Base-by-base conservation (phyloP, 805 yeast genomes). In the Candida odintsovae region DNA sequence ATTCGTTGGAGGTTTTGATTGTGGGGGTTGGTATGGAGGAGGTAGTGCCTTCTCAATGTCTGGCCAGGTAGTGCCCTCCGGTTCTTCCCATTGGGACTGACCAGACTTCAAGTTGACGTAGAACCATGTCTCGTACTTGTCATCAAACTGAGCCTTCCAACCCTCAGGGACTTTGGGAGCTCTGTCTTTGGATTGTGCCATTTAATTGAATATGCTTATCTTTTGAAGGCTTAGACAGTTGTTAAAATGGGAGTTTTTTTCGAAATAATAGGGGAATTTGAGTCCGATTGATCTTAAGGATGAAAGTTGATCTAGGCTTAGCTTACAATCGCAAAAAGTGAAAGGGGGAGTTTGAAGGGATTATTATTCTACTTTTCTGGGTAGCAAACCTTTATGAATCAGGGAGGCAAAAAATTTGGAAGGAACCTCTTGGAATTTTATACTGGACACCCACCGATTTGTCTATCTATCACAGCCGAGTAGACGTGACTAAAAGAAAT, bases 21-120 rank as follows among this genome's bases (percentile, higher is more conserved):
- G 31, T 13, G 31, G 31, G 13, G 49, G 41, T 61, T 62, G 50
- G 50, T 65, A 58, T 38, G 66, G 63, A 2, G 78, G 78, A 9
- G 83, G 82, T 2, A 72, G 70, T 3, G 58, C 64, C 13, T 41
- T 25, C 2, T 46, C 22, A 4, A 51, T 45, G 8, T 53, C 42
- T 10, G 68, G 64, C 61, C 76, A 75, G 2, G 54, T 61, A 0
- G 87, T 78, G 1, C 84, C 84, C 11, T 50, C 48, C 15, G 97
- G 97, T 13, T 82, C 79, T 44, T 87, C 96, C 98, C 98, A 92
- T 64, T 90, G 97, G 0, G 96, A 87, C 54, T 78, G 70, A 49
- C 86, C 83, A 13, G 87, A 77, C 15, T 72, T 58, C 52, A 86
- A 67, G 56, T 89, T 72, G n/a, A 92, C 96, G 58, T 82, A 92